Base-by-base conservation (phyloP, 805 yeast genomes). In the Lipomyces spencermartinsiae region DNA sequence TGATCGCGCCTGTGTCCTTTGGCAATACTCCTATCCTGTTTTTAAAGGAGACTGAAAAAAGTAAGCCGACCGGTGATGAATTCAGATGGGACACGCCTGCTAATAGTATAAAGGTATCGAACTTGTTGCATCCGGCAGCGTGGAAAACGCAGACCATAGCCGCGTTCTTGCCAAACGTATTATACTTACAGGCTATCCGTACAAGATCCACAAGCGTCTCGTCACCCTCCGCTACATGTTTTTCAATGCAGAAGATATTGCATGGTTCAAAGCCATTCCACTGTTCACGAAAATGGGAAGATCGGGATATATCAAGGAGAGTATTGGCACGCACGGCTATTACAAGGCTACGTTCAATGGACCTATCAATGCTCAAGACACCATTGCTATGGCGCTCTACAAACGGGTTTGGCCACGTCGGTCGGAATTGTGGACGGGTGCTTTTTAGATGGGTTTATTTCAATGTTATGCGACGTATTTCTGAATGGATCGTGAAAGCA, bases 311-410 rank as follows among this genome's bases (percentile, higher is more conserved):
- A 94, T 96, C 78, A 94, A 92, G 80, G 98, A 94, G 78, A 87
- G 93, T 77, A 84, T 95, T 82, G 99, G 99, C 81, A 95, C 99
- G 1, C 99, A 95, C 78, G 99, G 99, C 71, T 92, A 94, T 82
- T 93, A 90, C 86, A 95, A 95, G 81, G 97, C 98, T 31, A 90
- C 91, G 8, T 95, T 95, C 75, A 98, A 95, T 77, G 94, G 93
- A 67, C 91, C 89, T 75, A 82, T 96, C 75, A 87, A 90, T 62
- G 90, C 97, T 0, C 98, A 93, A 80, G 99, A 95, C 79, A 88
- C 91, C 14, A 87, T 95, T 60, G 98, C 92, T 29, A 92, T 95
- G 98, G 88, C 97, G 37, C 80, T 95, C 74, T 95, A 91, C 82
- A 94, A 92, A 81, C 87, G 99, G 76, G 90, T 90, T 70, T 95